A percentile compares a stretch with the other conserved stretches of the same genome.
These are phyloP conservation scores for maize (Zea mays) DNA, from an alignment of 176 grass and related monocot genomes.

Conservation along the genomic window Zm-B73-REFERENCE-NAM-5.0 NC_050097.1:21549501-21550000, in stretches of 20 bases:
- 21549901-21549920: too few relatives aligned
- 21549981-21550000: too few relatives aligned
- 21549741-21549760: not conserved
- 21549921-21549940: too few relatives aligned
- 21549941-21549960: too few relatives aligned
- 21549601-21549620: constrained; percentile 42
- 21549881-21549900: too few relatives aligned
- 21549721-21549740: constrained; percentile 55
- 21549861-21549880: too few relatives aligned
- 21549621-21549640: constrained; percentile 46
- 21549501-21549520: constrained; percentile 53
- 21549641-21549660: constrained; percentile 70
- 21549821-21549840: not conserved
- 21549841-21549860: too few relatives aligned
- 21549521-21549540: constrained; percentile 58
- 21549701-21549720: constrained; percentile 77
- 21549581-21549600: constrained; percentile 58
- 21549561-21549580: constrained; percentile 68
- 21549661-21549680: constrained; percentile 67
- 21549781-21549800: not conserved
- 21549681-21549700: constrained; percentile 62
- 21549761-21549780: not conserved
- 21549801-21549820: not conserved
- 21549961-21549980: too few relatives aligned
- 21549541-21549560: constrained; percentile 76